Base-by-base conservation (phyloP, 1,284 basidiomycete species). In the Leccinum griseonigrum region DNA sequence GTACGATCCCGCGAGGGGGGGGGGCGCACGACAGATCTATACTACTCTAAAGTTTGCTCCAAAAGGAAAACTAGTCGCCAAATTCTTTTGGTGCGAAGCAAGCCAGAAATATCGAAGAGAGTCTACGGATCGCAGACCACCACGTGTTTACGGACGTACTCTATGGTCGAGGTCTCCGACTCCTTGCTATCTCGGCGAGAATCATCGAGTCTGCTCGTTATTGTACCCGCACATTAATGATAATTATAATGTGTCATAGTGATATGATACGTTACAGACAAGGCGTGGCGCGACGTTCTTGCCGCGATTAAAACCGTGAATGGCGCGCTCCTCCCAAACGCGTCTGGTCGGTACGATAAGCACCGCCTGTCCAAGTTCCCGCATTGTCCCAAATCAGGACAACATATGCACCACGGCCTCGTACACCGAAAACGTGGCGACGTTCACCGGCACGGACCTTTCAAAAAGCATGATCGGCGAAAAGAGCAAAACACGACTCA, bases 371-470 rank as follows among this genome's bases (percentile, higher is more conserved):
- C 36, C 60, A 36, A 14, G 29, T 40, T n/a, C 60, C 29, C 29
- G 26, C 59, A 22, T 16, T 5, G 50, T 36, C 4, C 36, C 31
- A 34, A 13, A 59, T 68, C 56, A 69, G 4, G 62, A 58, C 63
- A 71, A 26, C 34, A 62, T 55, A 50, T 64, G 61, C 1, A 69
- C 69, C 14, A 71, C 67, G 4, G 54, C 68, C 64, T 85, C 84
- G 60, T 83, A 85, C 1, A 81, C 79, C 11, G 77, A 78, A 69
- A 85, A 85, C 0, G 80, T 83, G 28, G 80, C 83, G 74, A 84
- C 83, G 64, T 85, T 85, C n/a, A 84, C 83, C 4, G 84, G 84
- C 16, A 69, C 69, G 53, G 68, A 69, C 59, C 68, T 69, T 61
- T 14, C n/a, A n/a, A 80, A 73, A n/a, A 79, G 77, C 29, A 79